These are phyloP conservation scores for Moricandia arvensis DNA, from an alignment of 345 rosid genomes.

Conservation along the genomic window DNA sequence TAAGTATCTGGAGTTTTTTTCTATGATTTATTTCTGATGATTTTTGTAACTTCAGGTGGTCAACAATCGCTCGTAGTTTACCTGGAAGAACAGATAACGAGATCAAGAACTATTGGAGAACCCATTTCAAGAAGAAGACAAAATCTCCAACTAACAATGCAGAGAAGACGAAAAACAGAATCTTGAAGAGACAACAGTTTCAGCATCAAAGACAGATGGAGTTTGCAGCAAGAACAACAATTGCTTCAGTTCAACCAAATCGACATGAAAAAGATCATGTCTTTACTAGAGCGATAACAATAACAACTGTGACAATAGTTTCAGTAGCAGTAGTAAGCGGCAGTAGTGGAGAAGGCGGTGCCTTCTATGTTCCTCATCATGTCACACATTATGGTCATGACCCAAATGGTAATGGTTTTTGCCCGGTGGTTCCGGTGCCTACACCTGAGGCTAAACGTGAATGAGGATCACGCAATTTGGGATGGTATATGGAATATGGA, in stretches of 20 bases:
- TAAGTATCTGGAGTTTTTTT: background rate
- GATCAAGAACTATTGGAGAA: constrained; percentile 67
- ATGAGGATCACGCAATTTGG: constrained; percentile 55
- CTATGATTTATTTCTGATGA: background rate
- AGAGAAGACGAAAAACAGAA: constrained; percentile 44
- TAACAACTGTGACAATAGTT: constrained; percentile 9
- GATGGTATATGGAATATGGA: constrained; percentile 74
- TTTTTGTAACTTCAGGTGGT: constrained; percentile 57
- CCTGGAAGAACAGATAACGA: constrained; percentile 48
- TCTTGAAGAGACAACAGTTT: constrained; percentile 65
- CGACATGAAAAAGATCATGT: constrained; percentile 55
- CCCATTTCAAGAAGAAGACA: constrained; percentile 8
- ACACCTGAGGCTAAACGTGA: constrained; percentile 34
- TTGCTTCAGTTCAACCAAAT: constrained; percentile 44
- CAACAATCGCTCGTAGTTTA: constrained; percentile 80
- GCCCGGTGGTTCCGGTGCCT: constrained; percentile 23
- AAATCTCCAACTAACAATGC: constrained; percentile 43
- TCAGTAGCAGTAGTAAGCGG: constrained; percentile 16
- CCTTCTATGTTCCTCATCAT: constrained; percentile 45
- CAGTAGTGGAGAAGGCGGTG: background rate
- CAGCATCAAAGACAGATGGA: constrained; percentile 56
- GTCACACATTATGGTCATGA: constrained; percentile 35
- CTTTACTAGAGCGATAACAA: constrained; percentile 57
- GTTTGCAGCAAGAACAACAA: constrained; percentile 39
- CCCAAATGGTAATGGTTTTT: constrained; percentile 32